phyloP scores from a whole-genome alignment of 768 basidiomycete genomes.

The Mycena galopus region DNA sequence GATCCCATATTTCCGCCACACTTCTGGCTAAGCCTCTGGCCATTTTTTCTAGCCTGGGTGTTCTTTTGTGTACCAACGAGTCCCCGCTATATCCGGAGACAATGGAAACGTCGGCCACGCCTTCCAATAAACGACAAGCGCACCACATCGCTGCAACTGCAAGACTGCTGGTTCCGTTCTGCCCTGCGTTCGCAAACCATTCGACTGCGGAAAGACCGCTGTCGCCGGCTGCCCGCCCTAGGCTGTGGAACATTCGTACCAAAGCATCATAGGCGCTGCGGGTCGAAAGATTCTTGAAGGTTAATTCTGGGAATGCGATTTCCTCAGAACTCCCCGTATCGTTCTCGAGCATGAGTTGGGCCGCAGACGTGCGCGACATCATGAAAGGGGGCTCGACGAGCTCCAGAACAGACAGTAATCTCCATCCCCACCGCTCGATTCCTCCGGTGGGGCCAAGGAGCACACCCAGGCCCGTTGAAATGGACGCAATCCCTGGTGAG shows the following conservation, averaged over 20 bases:
- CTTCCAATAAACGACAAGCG: conserved; percentile 81
- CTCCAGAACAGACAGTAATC: conserved; percentile 84
- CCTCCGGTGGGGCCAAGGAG: conserved; percentile 86
- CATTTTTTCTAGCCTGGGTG: conserved; percentile 73
- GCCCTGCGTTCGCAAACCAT: conserved; percentile 78
- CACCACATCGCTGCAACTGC: conserved; percentile 89
- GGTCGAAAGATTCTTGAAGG: conserved; percentile 68
- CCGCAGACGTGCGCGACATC: conserved; percentile 60
- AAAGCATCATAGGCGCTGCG: conserved; percentile 66
- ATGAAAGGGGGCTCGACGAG: conserved; percentile 69
- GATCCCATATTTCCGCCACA: conserved; percentile 82
- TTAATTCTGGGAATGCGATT: conserved; percentile 69
- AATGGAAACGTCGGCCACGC: conserved; percentile 67
- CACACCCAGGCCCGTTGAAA: conserved; percentile 67
- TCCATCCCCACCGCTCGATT: conserved; percentile 94
- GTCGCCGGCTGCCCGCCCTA: conserved; percentile 80
- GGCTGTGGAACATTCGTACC: conserved; percentile 76
- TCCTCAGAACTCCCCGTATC: conserved; percentile 50
- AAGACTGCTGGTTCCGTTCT: conserved; percentile 55
- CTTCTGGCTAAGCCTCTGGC: conserved; percentile 72
- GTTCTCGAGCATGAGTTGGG: conserved; percentile 71
- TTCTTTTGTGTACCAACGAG: conserved; percentile 46
- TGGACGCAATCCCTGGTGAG: conserved; percentile 50
- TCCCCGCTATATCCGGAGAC: conserved; percentile 44
- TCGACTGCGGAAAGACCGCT: conserved; percentile 82